Conservation (phyloP, 2,329 filamentous ascomycete species). For the Didymella segeticola region DNA sequence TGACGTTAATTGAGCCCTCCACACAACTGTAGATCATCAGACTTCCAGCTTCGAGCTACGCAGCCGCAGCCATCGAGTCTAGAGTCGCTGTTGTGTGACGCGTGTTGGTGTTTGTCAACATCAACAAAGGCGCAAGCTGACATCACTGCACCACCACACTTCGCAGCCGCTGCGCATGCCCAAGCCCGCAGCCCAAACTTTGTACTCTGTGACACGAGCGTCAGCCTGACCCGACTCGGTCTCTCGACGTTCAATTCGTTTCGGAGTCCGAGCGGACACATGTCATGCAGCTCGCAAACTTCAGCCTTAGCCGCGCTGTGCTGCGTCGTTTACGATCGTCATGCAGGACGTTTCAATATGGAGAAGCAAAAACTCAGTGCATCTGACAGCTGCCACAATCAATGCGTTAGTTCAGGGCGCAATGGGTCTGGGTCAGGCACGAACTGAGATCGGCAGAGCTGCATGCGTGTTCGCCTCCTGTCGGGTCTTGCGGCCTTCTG, state of each 20-base stretch:
- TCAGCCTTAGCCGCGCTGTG: slow-evolving; percentile 16
- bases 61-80: slow-evolving; percentile 2
- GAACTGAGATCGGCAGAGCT: slow-evolving; percentile 10
- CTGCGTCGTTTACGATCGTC: slow-evolving; percentile 4
- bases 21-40: not conserved
- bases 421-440: slow-evolving; percentile 13
- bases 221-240: not conserved
- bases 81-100: slow-evolving; percentile 2
- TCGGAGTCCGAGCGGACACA: slow-evolving; percentile 6
- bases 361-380: slow-evolving; percentile 6
- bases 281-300: slow-evolving; percentile 10
- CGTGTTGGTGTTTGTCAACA: slow-evolving; percentile 15
- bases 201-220: slow-evolving; percentile 3
- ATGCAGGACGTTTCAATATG: slow-evolving; percentile 9
- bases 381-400: slow-evolving; percentile 9
- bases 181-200: not conserved
- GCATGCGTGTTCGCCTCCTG: slow-evolving; percentile 2
- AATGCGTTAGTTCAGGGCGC: slow-evolving; percentile 1
- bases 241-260: slow-evolving; percentile 4
- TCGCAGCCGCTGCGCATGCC: slow-evolving; percentile 1
- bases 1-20: not conserved
- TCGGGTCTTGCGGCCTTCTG: not conserved
- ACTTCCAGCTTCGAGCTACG: not conserved
- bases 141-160: slow-evolving; percentile 1
- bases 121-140: slow-evolving; percentile 10